A percentile compares a stretch with the other conserved stretches of the same genome.
These are phyloP conservation scores for Chrysopogon serrulatus DNA, from an alignment of 176 grass and related monocot genomes.

Conservation along the genomic window DNA sequence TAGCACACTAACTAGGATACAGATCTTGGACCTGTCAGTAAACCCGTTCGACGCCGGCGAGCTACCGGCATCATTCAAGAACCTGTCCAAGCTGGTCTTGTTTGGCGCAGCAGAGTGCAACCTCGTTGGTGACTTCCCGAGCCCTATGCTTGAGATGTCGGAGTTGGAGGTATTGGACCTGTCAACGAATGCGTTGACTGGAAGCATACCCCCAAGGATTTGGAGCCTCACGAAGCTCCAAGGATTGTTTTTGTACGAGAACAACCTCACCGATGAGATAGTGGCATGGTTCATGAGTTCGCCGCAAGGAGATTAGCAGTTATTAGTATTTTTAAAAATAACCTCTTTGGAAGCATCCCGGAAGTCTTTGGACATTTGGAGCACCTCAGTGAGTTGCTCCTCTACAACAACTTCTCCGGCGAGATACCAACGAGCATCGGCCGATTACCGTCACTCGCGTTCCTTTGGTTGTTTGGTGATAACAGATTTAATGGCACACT, in stretches of 20 bases:
- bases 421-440: slow-evolving; percentile 62
- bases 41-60: slow-evolving; percentile 16
- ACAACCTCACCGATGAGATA: slow-evolving; percentile 29
- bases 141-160: slow-evolving; percentile 15
- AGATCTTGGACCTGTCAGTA: background rate
- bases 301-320: background rate
- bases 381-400: slow-evolving; percentile 30
- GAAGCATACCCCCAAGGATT: too few species aligned
- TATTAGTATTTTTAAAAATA: too few species aligned
- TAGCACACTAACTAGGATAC: slow-evolving; percentile 33
- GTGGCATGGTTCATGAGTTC: slow-evolving; percentile 15
- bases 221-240: slow-evolving; percentile 56
- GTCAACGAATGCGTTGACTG: too few species aligned
- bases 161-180: background rate
- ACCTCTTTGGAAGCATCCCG: too few species aligned
- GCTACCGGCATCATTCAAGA: slow-evolving; percentile 51
- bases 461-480: too few species aligned
- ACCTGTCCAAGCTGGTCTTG: slow-evolving; percentile 5
- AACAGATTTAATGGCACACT: too few species aligned
- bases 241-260: background rate
- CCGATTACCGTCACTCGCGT: slow-evolving; percentile 27
- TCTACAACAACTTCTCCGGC: slow-evolving; percentile 47
- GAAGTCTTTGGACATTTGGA: slow-evolving; percentile 41
- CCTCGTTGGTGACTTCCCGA: slow-evolving; percentile 41
- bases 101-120: background rate